A percentile compares a stretch with the other conserved stretches of the same genome.
These are phyloP conservation scores for Boletus fagicola DNA, from an alignment of 768 basidiomycete species.

Conservation along the genomic window DNA sequence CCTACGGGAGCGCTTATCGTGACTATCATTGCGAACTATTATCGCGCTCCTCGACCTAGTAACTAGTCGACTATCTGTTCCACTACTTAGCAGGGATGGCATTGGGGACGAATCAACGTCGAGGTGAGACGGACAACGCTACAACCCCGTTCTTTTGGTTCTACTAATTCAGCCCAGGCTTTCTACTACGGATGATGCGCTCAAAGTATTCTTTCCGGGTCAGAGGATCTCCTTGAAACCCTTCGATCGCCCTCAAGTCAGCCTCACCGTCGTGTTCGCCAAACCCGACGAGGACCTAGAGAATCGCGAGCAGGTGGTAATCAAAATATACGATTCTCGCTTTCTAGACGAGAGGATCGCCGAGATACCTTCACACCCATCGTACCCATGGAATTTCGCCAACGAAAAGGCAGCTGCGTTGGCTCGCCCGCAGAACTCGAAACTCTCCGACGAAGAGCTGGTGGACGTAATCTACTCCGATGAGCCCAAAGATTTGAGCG, in stretches of 20 bases:
- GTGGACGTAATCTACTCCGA: not conserved
- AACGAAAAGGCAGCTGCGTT: not conserved
- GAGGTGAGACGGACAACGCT: not conserved
- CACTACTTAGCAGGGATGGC: not conserved
- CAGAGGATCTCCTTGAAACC: not conserved
- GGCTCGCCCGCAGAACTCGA: not conserved
- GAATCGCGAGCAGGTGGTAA: not conserved
- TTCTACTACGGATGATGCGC: constrained; percentile 1
- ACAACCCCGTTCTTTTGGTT: not conserved
- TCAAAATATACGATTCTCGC: constrained; percentile 11
- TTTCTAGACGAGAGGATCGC: constrained; percentile 2
- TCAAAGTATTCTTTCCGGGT: not conserved
- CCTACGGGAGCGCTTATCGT: too few species aligned
- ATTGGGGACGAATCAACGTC: not conserved
- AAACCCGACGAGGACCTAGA: not conserved
- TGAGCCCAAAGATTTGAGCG: not conserved
- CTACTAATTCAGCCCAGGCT: not conserved
- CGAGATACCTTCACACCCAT: not conserved
- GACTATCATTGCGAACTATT: too few species aligned
- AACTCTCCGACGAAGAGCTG: not conserved
- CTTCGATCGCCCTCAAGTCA: not conserved
- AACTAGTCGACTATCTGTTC: not conserved
- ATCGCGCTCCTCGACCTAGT: too few species aligned
- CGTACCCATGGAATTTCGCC: not conserved
- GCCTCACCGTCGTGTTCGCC: constrained; percentile 2